Evolutionary conservation across 1,284 basidiomycete genomes (phyloP).

Genomic region (Pseudomicrostroma phylloplanum): DNA sequence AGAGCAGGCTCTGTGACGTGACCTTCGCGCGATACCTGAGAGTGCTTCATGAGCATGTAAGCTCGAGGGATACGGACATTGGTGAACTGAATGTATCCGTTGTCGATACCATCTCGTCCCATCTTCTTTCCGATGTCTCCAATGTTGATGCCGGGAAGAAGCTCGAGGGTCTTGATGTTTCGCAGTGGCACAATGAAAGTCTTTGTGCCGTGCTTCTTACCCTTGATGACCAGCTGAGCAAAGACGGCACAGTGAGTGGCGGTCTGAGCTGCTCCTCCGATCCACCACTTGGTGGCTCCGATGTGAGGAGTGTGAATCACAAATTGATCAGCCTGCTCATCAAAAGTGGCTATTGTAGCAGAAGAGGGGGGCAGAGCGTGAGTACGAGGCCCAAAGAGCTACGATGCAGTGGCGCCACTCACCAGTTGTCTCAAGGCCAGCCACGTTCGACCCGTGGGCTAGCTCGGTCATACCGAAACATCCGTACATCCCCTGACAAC

Average conservation of each 20-base stretch:
- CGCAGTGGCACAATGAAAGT: constrained; percentile 59
- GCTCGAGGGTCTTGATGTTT: constrained; percentile 54
- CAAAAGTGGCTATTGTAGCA: constrained; percentile 54
- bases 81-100: constrained; percentile 55
- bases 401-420: neutral
- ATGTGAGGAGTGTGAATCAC: constrained; percentile 56
- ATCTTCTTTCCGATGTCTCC: constrained; percentile 61
- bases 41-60: constrained; percentile 61
- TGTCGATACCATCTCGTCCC: constrained; percentile 58
- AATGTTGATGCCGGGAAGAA: constrained; percentile 56
- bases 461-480: constrained; percentile 59
- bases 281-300: constrained; percentile 52
- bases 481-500: constrained; percentile 57
- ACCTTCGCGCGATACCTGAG: constrained; percentile 56
- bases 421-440: constrained; percentile 57
- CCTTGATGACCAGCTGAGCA: constrained; percentile 57
- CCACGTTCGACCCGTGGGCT: constrained; percentile 58
- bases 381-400: neutral
- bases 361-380: neutral
- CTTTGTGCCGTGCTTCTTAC: constrained; percentile 58
- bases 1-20: constrained; percentile 55
- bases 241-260: constrained; percentile 60
- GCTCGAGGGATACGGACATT: constrained; percentile 58
- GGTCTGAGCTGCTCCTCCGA: constrained; percentile 59
- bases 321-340: constrained; percentile 57